phyloP scores from a whole-genome alignment of 495 filamentous ascomycete genomes.

The Rhypophila decipiens region DNA sequence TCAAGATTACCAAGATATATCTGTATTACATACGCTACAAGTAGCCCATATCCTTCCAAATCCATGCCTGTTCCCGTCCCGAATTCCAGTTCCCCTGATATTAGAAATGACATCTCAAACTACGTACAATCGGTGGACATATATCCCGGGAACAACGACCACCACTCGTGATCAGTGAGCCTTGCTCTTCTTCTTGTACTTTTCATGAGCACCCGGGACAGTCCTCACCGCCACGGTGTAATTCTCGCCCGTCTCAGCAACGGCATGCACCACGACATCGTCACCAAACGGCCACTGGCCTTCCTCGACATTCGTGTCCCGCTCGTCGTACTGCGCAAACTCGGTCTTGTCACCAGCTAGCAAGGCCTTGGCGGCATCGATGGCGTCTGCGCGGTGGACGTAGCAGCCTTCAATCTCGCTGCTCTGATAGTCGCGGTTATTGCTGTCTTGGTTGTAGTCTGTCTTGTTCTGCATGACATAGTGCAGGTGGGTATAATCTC shows the following conservation, averaged over 20 bases:
- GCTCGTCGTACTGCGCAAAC: constrained; percentile 37
- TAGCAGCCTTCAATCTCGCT: constrained; percentile 36
- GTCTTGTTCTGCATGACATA: constrained; percentile 38
- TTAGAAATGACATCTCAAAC: too few species aligned
- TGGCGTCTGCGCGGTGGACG: constrained; percentile 20
- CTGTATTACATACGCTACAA: too few species aligned
- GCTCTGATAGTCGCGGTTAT: constrained; percentile 22
- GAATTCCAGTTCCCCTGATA: too few species aligned
- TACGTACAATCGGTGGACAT: too few species aligned
- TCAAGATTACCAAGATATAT: too few species aligned
- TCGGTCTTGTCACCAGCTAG: constrained; percentile 19
- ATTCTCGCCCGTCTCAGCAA: constrained; percentile 35
- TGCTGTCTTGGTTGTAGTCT: constrained; percentile 33
- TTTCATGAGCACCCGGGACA: constrained; percentile 11
- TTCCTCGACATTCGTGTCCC: constrained; percentile 11
- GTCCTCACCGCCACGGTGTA: constrained; percentile 30
- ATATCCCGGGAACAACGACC: too few species aligned
- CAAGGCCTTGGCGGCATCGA: constrained; percentile 19
- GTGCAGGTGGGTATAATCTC: constrained; percentile 23
- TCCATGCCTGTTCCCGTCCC: too few species aligned
- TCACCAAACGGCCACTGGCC: constrained; percentile 39
- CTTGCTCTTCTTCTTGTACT: constrained; percentile 6
- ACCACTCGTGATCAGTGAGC: not conserved
- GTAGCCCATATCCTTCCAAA: too few species aligned
- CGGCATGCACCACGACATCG: constrained; percentile 36